phyloP scores from a whole-genome alignment of 331 rosid genomes.

The Pyrus hybrid region DNA sequence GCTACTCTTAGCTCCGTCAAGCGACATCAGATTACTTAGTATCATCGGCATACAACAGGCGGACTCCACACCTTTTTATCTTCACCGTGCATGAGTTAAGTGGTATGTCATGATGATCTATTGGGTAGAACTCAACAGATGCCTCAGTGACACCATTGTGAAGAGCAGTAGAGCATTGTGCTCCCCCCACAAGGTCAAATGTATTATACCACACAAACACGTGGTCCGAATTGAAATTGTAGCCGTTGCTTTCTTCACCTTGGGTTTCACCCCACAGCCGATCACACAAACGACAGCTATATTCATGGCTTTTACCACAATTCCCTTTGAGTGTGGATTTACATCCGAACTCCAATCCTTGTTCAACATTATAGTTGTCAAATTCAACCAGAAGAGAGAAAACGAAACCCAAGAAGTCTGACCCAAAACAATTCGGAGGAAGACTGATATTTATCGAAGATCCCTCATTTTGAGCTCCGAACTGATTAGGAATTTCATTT shows the following conservation, averaged over 20 bases:
- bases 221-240: neutral
- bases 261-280: neutral
- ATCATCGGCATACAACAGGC: slow-evolving; percentile 4
- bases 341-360: neutral
- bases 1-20: neutral
- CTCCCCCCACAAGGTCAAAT: neutral
- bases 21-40: neutral
- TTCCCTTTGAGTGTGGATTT: neutral
- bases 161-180: neutral
- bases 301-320: neutral
- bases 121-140: too few species aligned
- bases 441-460: neutral
- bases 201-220: slow-evolving; percentile 9
- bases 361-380: neutral
- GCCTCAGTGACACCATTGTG: too few species aligned
- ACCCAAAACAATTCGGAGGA: neutral
- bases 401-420: neutral
- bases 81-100: neutral
- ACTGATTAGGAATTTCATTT: neutral
- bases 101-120: too few species aligned
- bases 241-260: neutral
- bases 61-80: slow-evolving; percentile 1
- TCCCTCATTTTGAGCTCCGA: neutral
- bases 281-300: neutral
- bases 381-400: neutral